Conservation (phyloP, 768 basidiomycete species). For the Russula olivacea region DNA sequence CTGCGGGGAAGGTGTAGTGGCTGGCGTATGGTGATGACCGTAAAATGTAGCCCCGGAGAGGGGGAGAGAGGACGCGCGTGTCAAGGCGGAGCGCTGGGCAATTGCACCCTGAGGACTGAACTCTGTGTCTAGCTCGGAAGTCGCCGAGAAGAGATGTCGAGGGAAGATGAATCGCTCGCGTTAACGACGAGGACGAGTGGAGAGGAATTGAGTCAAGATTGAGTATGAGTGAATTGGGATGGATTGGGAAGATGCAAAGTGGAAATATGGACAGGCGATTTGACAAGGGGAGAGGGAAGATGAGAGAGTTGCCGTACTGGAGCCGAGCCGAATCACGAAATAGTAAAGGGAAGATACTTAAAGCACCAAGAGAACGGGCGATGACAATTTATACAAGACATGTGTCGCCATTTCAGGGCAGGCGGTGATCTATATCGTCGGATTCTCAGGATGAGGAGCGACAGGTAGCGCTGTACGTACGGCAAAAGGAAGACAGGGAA, state of each 20-base stretch:
- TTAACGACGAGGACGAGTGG: background rate
- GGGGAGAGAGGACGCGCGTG: background rate
- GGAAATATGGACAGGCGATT: slow-evolving; percentile 3
- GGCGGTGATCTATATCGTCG: slow-evolving; percentile 23
- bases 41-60: background rate
- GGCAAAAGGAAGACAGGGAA: slow-evolving; percentile 7
- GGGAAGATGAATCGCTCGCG: background rate
- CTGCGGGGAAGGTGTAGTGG: slow-evolving; percentile 20
- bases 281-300: slow-evolving; percentile 18
- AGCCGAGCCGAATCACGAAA: slow-evolving; percentile 19
- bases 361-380: slow-evolving; percentile 14
- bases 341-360: slow-evolving; percentile 14
- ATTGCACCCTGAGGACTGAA: background rate
- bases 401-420: slow-evolving; percentile 13
- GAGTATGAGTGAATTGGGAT: too few species aligned
- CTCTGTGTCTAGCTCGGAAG: slow-evolving; percentile 1
- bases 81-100: slow-evolving; percentile 19
- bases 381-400: slow-evolving; percentile 14
- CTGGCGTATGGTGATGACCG: slow-evolving; percentile 11
- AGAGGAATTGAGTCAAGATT: background rate
- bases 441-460: slow-evolving; percentile 18
- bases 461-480: slow-evolving; percentile 16
- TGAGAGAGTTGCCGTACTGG: slow-evolving; percentile 11
- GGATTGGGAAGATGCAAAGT: background rate
- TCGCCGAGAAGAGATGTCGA: slow-evolving; percentile 9